A percentile compares a stretch with the other conserved stretches of the same genome.
These are phyloP conservation scores for Claviceps monticola DNA, from an alignment of 2,329 filamentous ascomycete species.

Conservation along the genomic window DNA sequence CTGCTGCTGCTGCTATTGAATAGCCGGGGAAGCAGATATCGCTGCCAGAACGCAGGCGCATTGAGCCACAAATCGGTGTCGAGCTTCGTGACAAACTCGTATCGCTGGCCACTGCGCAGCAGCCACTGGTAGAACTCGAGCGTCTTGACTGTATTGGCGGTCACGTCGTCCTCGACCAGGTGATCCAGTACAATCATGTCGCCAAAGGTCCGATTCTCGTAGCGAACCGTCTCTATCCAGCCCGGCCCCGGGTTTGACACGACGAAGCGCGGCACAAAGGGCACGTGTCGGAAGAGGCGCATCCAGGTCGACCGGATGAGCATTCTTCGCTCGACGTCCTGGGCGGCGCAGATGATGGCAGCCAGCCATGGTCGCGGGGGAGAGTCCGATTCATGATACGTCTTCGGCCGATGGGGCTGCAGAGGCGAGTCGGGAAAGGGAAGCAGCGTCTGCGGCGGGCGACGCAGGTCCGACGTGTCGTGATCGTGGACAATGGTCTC, in stretches of 20 bases:
- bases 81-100: constrained; percentile 20
- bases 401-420: not conserved
- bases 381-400: not conserved
- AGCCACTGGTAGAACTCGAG: constrained; percentile 20
- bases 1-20: not conserved
- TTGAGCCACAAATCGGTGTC: constrained; percentile 21
- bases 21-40: constrained; percentile 13
- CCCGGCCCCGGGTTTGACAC: constrained; percentile 16
- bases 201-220: constrained; percentile 19
- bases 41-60: constrained; percentile 17
- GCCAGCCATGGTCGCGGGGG: constrained; percentile 14
- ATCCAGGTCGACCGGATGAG: constrained; percentile 20
- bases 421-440: constrained; percentile 15
- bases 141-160: constrained; percentile 21
- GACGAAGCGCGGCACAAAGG: constrained; percentile 18
- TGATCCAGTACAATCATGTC: constrained; percentile 21
- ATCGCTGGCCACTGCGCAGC: constrained; percentile 9
- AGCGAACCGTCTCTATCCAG: constrained; percentile 14
- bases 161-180: constrained; percentile 16
- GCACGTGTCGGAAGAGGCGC: constrained; percentile 15
- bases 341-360: constrained; percentile 16
- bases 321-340: constrained; percentile 15
- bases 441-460: constrained; percentile 8
- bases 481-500: constrained; percentile 5
- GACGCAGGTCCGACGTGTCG: not conserved